Evolutionary conservation across 495 filamentous ascomycete species (phyloP).

Genomic region (Evernia prunastri): DNA sequence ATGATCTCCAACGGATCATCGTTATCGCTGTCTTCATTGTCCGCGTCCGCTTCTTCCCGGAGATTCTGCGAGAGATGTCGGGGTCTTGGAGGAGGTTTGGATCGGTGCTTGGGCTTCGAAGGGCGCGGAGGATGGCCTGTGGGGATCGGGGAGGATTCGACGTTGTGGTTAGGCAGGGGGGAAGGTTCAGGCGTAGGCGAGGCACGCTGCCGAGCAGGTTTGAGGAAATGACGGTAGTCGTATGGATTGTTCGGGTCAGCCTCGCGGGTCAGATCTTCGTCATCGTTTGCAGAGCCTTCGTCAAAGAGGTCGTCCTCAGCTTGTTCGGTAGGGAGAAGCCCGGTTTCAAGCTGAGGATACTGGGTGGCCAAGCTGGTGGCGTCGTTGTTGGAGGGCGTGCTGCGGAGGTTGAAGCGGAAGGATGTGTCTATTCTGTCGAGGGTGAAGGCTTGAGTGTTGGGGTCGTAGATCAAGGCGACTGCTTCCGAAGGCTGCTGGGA

Average conservation of each 20-base stretch:
- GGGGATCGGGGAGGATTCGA: constrained; percentile 9
- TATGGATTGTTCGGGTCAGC: constrained; percentile 51
- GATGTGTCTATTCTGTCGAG: constrained; percentile 46
- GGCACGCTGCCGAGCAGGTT: constrained; percentile 10
- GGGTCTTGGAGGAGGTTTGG: neutral
- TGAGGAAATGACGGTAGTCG: constrained; percentile 53
- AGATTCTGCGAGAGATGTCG: constrained; percentile 18
- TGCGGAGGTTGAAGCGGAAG: constrained; percentile 52
- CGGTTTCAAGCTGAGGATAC: constrained; percentile 42
- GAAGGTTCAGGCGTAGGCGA: constrained; percentile 21
- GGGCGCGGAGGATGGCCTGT: neutral
- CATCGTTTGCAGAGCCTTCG: constrained; percentile 37
- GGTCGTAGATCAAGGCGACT: constrained; percentile 49
- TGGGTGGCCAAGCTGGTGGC: constrained; percentile 41
- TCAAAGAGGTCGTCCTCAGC: constrained; percentile 38
- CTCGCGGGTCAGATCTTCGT: constrained; percentile 33
- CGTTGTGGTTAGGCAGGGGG: constrained; percentile 15
- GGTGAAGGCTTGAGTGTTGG: constrained; percentile 43
- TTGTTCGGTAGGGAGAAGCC: constrained; percentile 34
- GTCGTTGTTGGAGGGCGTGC: constrained; percentile 41
- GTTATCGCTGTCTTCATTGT: constrained; percentile 25
- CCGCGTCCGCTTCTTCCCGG: constrained; percentile 20
- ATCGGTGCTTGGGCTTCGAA: constrained; percentile 14
- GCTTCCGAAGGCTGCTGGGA: constrained; percentile 41
- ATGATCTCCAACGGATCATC: constrained; percentile 25